These are phyloP conservation scores for Sesbania bispinosa DNA, from an alignment of 306 rosid species.

Conservation along the genomic window DNA sequence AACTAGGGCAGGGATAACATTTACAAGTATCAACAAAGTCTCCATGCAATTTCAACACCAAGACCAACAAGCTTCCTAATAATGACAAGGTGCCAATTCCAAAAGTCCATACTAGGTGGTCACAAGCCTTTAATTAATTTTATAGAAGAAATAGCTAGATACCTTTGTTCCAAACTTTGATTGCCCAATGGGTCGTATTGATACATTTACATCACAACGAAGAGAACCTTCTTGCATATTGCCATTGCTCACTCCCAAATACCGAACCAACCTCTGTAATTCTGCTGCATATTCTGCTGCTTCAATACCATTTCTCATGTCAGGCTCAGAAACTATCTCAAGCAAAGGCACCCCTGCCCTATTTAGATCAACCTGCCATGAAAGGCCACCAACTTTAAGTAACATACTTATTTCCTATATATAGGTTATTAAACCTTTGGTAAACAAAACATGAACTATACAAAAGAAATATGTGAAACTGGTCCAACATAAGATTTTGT, in stretches of 20 bases:
- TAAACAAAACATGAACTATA: too few species aligned
- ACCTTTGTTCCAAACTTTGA: slow-evolving; percentile 83
- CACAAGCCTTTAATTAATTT: background rate
- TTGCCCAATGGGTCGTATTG: slow-evolving; percentile 81
- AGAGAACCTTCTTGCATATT: too few species aligned
- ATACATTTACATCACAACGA: too few species aligned
- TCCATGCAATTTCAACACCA: background rate
- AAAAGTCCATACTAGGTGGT: too few species aligned
- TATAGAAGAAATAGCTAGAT: background rate
- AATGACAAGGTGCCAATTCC: background rate
- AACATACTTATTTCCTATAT: slow-evolving; percentile 5
- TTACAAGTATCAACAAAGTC: background rate
- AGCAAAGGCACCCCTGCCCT: too few species aligned
- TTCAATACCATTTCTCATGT: too few species aligned
- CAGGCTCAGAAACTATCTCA: too few species aligned
- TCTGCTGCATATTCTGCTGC: too few species aligned
- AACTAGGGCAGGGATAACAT: background rate
- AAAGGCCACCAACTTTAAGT: too few species aligned
- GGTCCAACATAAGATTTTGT: background rate
- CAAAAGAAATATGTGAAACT: background rate
- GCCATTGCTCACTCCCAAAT: too few species aligned
- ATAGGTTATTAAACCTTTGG: background rate
- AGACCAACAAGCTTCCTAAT: background rate
- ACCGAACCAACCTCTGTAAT: too few species aligned
- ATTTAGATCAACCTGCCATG: too few species aligned